A percentile compares a stretch with the other conserved stretches of the same genome.
These are phyloP conservation scores for Ustilago tritici DNA, from an alignment of 1,284 basidiomycete genomes.

Conservation along the genomic window DNA sequence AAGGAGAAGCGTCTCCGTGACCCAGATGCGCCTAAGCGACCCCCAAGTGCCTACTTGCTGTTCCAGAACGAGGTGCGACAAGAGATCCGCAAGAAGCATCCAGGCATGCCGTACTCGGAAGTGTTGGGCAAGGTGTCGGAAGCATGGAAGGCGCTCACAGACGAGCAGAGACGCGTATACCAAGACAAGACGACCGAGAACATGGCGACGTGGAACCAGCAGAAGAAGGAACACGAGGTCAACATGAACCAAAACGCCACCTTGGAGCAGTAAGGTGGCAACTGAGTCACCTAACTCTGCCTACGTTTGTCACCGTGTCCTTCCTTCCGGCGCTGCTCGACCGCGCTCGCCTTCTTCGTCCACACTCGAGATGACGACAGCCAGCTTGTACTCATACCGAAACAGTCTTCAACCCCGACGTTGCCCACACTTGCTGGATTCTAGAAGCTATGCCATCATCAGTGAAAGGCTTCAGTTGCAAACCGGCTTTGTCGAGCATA, in stretches of 20 bases:
- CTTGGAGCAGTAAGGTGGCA: slow-evolving; percentile 25
- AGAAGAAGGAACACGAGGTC: slow-evolving; percentile 59
- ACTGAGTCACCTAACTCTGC: too few relatives aligned
- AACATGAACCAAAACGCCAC: slow-evolving; percentile 23
- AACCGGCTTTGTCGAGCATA: background rate
- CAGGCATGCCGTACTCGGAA: slow-evolving; percentile 57
- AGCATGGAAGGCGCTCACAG: slow-evolving; percentile 61
- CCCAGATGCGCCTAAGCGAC: slow-evolving; percentile 63
- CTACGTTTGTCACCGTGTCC: background rate
- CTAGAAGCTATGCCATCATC: background rate
- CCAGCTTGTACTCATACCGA: slow-evolving; percentile 26
- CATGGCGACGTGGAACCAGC: slow-evolving; percentile 59
- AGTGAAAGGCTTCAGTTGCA: background rate
- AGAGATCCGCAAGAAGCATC: slow-evolving; percentile 59
- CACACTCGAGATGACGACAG: background rate
- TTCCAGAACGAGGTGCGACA: slow-evolving; percentile 66
- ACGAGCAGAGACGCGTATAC: slow-evolving; percentile 58
- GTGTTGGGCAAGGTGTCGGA: slow-evolving; percentile 60
- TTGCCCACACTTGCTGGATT: background rate
- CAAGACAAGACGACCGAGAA: slow-evolving; percentile 61
- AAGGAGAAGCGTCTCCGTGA: slow-evolving; percentile 58
- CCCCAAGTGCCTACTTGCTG: slow-evolving; percentile 63
- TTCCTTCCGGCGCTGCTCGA: background rate
- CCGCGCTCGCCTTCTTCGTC: background rate
- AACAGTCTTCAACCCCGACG: background rate